Base-by-base conservation (phyloP, 805 yeast species). In the Suhomyces tanzawaensis region DNA sequence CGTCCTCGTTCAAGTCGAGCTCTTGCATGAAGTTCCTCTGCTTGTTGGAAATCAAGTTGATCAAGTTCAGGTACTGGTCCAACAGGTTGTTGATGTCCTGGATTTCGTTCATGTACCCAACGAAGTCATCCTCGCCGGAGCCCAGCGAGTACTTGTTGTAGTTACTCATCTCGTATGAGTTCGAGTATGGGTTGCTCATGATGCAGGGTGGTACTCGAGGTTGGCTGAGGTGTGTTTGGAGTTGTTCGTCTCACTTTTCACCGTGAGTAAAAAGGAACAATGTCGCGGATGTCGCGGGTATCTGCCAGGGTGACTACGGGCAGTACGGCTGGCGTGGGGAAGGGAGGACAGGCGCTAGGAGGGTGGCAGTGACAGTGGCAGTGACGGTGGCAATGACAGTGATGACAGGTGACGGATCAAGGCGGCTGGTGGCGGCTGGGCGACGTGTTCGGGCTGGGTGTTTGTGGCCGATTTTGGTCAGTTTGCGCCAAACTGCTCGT, bases 1-100 rank as follows among this genome's bases (percentile, higher is more conserved):
- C 61, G 58, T 70, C 55, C 39, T 67, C 53, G 47, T 65, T 51
- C 42, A 64, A 53, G 52, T 66, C 71, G 41, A 68, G 52, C 37
- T 68, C 74, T 42, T 68, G 72, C 36, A 68, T 46, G 41, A 62
- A 60, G 45, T 62, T 62, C 44, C 65, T 52, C 47, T 69, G 74
- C 45, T 69, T 69, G 50, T 59, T 63, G 46, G 66, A 47, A 35
- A 67, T 64, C 46, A 68, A 53, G 18, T 60, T 59, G 41, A 69
- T 63, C 47, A 69, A 55, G 46, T 58, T 59, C 18, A 59, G 46
- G 55, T 69, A 69, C 44, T 64, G 65, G 48, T 69, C 73, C 47
- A 69, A 60, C 40, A 62, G 61, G 42, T 57, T 57, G 55, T 69
- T 66, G 48, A 69, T 60, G 54, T 69, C 73, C 49, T 66, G 72